Base-by-base conservation (phyloP, 306 rosid genomes). In the Lupinus albus region DNA sequence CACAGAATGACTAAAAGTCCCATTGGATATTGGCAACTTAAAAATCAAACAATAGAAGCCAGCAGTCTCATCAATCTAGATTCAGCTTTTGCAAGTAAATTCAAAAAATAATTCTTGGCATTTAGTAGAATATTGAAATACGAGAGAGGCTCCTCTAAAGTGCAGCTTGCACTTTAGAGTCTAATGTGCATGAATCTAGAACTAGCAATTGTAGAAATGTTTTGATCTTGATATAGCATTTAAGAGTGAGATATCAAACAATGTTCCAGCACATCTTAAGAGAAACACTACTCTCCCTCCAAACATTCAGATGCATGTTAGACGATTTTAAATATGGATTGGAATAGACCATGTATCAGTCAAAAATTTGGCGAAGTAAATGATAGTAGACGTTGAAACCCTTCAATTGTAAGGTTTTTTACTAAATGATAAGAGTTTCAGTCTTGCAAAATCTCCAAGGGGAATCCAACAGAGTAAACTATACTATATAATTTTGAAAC, bases 221-320 rank as follows among this genome's bases (percentile, higher is more conserved):
- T 42, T 13, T 47, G 13, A 18, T 6, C 39, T 48, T 36, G 52
- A 30, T 49, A 49, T 14, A 14, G 16, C n/a, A 13, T 16, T 7
- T 11, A 67, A 41, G 61, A 21, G 36, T 12, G 51, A 66, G 55
- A 28, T 48, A 64, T 18, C 18, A 16, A 50, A 75, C 32, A 44
- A 38, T 48, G 62, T 55, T 21, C 56, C 11, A 49, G 28, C 20
- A 7, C 36, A 14, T 30, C 50, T 28, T 7, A 47, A 25, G 30
- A 25, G 4, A 25, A 25, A 25, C 4, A 3, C 30, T 25, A 2
- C 30, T 25, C 30, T 25, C 30, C 30, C 4, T 25, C 30, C 30
- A 2, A 25, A 25, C 30, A 25, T 25, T 25, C 4, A 0, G 30
- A 4, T 25, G 2, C 30, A 25, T 25, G 30, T 25, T 25, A 25